These are phyloP conservation scores for Thermothielavioides terrestris DNA, from an alignment of 495 filamentous ascomycete genomes.

Conservation along the genomic window DNA sequence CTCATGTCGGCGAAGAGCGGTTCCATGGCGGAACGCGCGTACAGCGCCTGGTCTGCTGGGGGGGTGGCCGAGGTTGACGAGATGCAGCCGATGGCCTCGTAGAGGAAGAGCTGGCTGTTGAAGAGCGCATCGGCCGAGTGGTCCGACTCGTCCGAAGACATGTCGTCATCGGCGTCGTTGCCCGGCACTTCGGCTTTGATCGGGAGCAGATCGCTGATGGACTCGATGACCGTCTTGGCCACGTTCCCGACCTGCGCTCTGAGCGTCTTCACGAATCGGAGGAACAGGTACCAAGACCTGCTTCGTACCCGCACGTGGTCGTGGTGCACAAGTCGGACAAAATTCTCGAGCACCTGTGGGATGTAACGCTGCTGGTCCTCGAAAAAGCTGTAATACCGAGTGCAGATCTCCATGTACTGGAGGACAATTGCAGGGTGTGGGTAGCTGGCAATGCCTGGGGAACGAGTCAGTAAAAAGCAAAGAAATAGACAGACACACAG, in stretches of 20 bases:
- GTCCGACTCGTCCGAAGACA: slow-evolving; percentile 85
- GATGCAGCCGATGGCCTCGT: slow-evolving; percentile 87
- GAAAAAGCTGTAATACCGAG: slow-evolving; percentile 90
- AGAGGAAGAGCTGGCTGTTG: slow-evolving; percentile 82
- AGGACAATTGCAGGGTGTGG: slow-evolving; percentile 86
- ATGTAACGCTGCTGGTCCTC: slow-evolving; percentile 70
- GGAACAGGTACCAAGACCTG: slow-evolving; percentile 94
- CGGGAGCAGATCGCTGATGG: slow-evolving; percentile 77
- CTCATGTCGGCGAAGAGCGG: slow-evolving; percentile 83
- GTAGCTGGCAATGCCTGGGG: slow-evolving; percentile 66
- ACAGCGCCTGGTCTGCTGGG: slow-evolving; percentile 71
- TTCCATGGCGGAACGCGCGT: slow-evolving; percentile 73
- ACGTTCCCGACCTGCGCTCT: slow-evolving; percentile 76
- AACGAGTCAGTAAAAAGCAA: slow-evolving; percentile 11
- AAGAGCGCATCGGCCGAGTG: slow-evolving; percentile 83
- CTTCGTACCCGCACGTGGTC: slow-evolving; percentile 73
- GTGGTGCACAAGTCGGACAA: slow-evolving; percentile 83
- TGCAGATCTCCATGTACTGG: slow-evolving; percentile 97
- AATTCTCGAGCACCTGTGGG: slow-evolving; percentile 79
- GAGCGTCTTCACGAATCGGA: slow-evolving; percentile 83
- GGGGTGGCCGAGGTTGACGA: slow-evolving; percentile 68
- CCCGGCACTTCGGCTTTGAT: slow-evolving; percentile 81
- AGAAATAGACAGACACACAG: neutral
- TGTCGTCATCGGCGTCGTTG: slow-evolving; percentile 75
- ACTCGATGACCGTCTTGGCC: slow-evolving; percentile 78